Evolutionary conservation across 371 early-diverging fungal species (phyloP).

Genomic region (Rhizopus stolonifer): DNA sequence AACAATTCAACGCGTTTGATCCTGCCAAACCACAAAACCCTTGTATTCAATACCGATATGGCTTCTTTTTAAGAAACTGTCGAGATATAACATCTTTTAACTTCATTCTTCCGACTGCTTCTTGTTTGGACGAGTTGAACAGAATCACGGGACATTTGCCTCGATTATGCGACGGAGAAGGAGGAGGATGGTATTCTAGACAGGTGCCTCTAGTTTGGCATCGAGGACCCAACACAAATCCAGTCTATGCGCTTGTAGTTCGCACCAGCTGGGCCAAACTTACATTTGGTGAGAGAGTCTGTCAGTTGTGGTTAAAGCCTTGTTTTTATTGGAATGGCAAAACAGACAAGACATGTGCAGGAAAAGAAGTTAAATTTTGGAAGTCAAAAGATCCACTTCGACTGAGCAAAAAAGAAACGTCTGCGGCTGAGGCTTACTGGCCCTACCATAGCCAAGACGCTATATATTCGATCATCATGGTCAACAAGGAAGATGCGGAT

Average conservation of each 20-base stretch:
- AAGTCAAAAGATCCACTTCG: conserved; percentile 51
- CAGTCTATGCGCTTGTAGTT: conserved; percentile 65
- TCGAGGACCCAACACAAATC: conserved; percentile 68
- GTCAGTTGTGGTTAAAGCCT: conserved; percentile 53
- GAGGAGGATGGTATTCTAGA: conserved; percentile 7
- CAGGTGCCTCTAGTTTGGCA: conserved; percentile 55
- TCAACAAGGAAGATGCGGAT: conserved; percentile 58
- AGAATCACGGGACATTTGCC: conserved; percentile 41
- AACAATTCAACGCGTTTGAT: conserved; percentile 8
- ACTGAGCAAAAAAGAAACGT: conserved; percentile 58
- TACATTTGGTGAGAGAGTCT: conserved; percentile 46
- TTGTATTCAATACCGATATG: conserved; percentile 9
- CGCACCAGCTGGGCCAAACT: conserved; percentile 55
- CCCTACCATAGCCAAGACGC: conserved; percentile 30
- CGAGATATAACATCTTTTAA: conserved; percentile 41
- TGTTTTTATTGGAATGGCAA: conserved; percentile 71
- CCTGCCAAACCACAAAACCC: conserved; percentile 3
- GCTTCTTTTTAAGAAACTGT: background rate
- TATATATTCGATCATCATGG: conserved; percentile 52
- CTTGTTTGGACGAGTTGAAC: conserved; percentile 40
- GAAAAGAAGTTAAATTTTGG: conserved; percentile 63
- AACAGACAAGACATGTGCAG: conserved; percentile 25
- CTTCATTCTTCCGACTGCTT: conserved; percentile 47
- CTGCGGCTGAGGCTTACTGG: conserved; percentile 62
- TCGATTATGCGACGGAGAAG: conserved; percentile 50